phyloP scores from a whole-genome alignment of 1,284 basidiomycete species.

The Ceratobasidium sp. region DNA sequence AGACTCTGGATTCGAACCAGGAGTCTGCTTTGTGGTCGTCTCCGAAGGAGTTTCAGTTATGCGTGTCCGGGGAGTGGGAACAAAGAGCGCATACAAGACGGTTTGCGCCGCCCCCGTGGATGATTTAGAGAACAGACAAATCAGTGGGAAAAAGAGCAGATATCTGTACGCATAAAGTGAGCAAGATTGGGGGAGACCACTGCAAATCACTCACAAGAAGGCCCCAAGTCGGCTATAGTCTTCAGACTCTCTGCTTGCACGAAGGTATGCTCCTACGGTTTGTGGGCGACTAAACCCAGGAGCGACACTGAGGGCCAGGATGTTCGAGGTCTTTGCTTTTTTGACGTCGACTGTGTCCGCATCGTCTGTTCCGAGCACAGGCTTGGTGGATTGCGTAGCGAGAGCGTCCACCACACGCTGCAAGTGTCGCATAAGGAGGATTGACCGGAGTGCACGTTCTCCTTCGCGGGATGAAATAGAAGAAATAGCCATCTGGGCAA shows the following conservation, averaged over 20 bases:
- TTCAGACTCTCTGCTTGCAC: conserved; percentile 63
- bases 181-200: not conserved
- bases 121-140: conserved; percentile 74
- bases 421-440: conserved; percentile 77
- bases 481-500: conserved; percentile 43
- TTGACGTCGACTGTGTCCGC: conserved; percentile 56
- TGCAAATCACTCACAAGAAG: conserved; percentile 45
- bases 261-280: conserved; percentile 71
- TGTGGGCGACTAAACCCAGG: conserved; percentile 80
- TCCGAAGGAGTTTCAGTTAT: conserved; percentile 47
- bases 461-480: conserved; percentile 73
- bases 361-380: conserved; percentile 53
- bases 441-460: conserved; percentile 72
- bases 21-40: conserved; percentile 35
- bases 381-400: conserved; percentile 66
- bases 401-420: conserved; percentile 84
- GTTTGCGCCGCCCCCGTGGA: conserved; percentile 71
- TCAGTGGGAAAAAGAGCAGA: conserved; percentile 70
- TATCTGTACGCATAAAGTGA: conserved; percentile 53
- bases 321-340: conserved; percentile 72
- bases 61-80: conserved; percentile 77
- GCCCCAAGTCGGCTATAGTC: conserved; percentile 39
- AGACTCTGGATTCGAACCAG: conserved; percentile 61
- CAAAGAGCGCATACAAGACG: conserved; percentile 77
- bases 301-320: conserved; percentile 75